phyloP scores from a whole-genome alignment of 495 filamentous ascomycete species.

The Neurospora cerealis region DNA sequence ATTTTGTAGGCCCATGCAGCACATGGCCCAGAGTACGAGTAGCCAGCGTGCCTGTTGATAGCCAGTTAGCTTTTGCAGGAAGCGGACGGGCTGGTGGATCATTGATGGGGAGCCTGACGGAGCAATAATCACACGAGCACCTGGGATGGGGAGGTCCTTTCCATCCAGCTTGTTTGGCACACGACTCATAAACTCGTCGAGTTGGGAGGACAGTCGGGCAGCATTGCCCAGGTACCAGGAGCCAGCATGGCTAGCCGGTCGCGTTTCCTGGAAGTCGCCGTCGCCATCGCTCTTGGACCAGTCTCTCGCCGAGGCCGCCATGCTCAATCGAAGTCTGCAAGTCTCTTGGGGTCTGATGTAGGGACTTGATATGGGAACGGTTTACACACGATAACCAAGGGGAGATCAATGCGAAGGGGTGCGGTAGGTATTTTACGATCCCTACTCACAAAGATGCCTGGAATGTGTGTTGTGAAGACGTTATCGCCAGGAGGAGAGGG shows the following conservation, averaged over 20 bases:
- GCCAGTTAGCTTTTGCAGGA: background rate
- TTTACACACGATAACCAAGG: background rate
- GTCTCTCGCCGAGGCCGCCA: background rate
- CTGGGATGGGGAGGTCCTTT: conserved; percentile 54
- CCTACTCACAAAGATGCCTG: background rate
- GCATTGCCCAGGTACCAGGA: conserved; percentile 69
- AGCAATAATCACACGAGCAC: conserved; percentile 85
- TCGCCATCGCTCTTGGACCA: background rate
- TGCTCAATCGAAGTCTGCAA: background rate
- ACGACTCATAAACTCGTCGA: conserved; percentile 67
- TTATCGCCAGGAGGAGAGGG: background rate
- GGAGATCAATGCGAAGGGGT: background rate
- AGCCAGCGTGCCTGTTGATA: conserved; percentile 74
- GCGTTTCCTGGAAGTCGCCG: conserved; percentile 22
- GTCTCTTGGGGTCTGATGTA: background rate
- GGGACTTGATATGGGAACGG: background rate
- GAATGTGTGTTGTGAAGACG: background rate
- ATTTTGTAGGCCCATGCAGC: conserved; percentile 93
- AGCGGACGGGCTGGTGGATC: background rate
- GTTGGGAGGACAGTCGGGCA: conserved; percentile 51
- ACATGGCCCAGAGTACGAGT: conserved; percentile 86
- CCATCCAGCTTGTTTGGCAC: conserved; percentile 57
- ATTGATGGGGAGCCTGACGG: conserved; percentile 56
- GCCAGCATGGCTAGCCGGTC: conserved; percentile 53
- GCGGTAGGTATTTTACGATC: background rate